These are phyloP conservation scores for Darksidea phi DNA, from an alignment of 495 filamentous ascomycete genomes.

Conservation along the genomic window DNA sequence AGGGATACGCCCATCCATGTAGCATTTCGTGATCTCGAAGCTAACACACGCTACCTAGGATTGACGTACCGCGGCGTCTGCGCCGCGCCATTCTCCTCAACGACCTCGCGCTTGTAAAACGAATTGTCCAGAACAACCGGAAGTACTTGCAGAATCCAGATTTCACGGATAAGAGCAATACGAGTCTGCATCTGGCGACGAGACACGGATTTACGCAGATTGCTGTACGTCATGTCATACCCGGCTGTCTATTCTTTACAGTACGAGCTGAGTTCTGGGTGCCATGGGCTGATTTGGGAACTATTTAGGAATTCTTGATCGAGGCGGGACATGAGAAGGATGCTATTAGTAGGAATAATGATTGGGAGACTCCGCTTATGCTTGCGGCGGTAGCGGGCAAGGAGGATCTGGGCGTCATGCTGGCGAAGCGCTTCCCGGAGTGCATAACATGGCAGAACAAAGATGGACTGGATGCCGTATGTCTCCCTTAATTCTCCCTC, in stretches of 20 bases:
- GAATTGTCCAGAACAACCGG: constrained; percentile 70
- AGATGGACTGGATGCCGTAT: constrained; percentile 49
- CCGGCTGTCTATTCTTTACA: too few species aligned
- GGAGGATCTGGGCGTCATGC: constrained; percentile 59
- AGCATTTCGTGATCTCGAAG: too few species aligned
- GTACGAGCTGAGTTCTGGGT: not conserved
- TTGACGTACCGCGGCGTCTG: constrained; percentile 43
- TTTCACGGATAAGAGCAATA: constrained; percentile 60
- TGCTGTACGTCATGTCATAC: constrained; percentile 50
- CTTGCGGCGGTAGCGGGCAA: constrained; percentile 54
- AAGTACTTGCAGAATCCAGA: constrained; percentile 70
- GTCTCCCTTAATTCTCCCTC: constrained; percentile 2
- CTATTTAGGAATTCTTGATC: constrained; percentile 51
- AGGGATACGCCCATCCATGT: too few species aligned
- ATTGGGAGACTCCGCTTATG: constrained; percentile 67
- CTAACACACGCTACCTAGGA: constrained; percentile 32
- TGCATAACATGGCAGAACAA: constrained; percentile 38
- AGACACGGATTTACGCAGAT: constrained; percentile 65
- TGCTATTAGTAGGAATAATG: constrained; percentile 64
- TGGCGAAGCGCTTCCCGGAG: constrained; percentile 49
- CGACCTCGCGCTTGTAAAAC: constrained; percentile 67
- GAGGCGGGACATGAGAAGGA: constrained; percentile 47
- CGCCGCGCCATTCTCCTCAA: constrained; percentile 64
- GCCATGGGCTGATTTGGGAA: not conserved
- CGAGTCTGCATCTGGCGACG: constrained; percentile 73